Percentiles rank a stretch among this genome's conserved stretches.
Conservation (phyloP, 148 eudicot species). For the Cornus florida region DNA sequence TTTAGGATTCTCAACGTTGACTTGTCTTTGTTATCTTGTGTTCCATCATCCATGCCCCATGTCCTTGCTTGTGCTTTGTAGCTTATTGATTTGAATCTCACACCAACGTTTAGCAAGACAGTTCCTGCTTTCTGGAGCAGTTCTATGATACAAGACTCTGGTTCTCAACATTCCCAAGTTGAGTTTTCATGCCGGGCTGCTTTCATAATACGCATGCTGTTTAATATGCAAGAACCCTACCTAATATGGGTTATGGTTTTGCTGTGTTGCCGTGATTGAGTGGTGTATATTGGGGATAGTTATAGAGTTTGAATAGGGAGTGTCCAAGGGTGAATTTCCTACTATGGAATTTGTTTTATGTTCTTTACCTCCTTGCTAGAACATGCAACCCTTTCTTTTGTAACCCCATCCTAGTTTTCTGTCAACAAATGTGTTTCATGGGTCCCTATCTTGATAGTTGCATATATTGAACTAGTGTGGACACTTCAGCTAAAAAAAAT, state of each 20-base stretch:
- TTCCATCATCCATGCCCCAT: too few relatives aligned
- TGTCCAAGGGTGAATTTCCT: too few relatives aligned
- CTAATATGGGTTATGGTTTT: not conserved
- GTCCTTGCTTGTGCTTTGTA: too few relatives aligned
- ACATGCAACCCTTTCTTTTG: not conserved
- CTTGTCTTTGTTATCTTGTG: too few relatives aligned
- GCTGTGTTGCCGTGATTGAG: not conserved
- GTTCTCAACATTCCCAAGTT: not conserved
- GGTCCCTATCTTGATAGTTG: not conserved
- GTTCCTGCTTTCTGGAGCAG: too few relatives aligned
- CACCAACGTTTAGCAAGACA: too few relatives aligned
- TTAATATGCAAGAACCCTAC: not conserved
- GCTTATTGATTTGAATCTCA: too few relatives aligned
- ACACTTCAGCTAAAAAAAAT: not conserved
- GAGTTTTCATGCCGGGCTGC: not conserved
- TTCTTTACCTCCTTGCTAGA: not conserved
- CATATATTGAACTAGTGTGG: not conserved
- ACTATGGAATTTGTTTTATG: too few relatives aligned
- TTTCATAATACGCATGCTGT: not conserved
- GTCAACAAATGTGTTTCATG: not conserved
- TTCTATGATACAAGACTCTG: not conserved
- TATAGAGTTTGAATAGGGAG: too few relatives aligned
- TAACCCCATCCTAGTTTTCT: not conserved
- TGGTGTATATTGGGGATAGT: too few relatives aligned
- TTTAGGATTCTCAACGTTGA: too few relatives aligned